phyloP scores from a whole-genome alignment of 2,329 filamentous ascomycete species.

The Cladosporium sp. region DNA sequence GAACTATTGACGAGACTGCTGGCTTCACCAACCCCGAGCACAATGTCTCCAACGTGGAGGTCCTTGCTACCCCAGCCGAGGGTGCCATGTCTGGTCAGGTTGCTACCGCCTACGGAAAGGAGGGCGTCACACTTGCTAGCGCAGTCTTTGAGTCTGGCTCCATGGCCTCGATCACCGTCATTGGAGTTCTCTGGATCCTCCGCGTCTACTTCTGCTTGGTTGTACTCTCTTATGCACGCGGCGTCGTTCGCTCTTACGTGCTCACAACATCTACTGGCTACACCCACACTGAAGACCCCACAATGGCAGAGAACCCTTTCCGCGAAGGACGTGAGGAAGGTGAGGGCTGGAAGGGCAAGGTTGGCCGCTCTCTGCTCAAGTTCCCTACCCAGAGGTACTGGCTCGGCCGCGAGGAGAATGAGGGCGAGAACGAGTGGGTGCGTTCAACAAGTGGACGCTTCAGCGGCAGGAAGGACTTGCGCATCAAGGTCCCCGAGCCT shows the following conservation, averaged over 20 bases:
- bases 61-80: slow-evolving; percentile 45
- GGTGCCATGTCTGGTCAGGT: slow-evolving; percentile 49
- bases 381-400: slow-evolving; percentile 70
- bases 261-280: slow-evolving; percentile 37
- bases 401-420: slow-evolving; percentile 62
- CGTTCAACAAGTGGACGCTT: slow-evolving; percentile 59
- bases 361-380: slow-evolving; percentile 75
- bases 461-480: slow-evolving; percentile 37
- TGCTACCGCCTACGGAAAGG: slow-evolving; percentile 41
- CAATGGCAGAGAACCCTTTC: slow-evolving; percentile 64
- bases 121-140: slow-evolving; percentile 50
- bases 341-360: slow-evolving; percentile 70
- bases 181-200: slow-evolving; percentile 68
- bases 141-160: slow-evolving; percentile 62
- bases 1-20: slow-evolving; percentile 57
- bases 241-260: slow-evolving; percentile 68
- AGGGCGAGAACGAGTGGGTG: slow-evolving; percentile 65
- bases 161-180: slow-evolving; percentile 72
- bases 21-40: slow-evolving; percentile 62
- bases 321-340: slow-evolving; percentile 65
- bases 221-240: slow-evolving; percentile 76
- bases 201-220: slow-evolving; percentile 80
- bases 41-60: slow-evolving; percentile 56
- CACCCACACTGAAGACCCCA: slow-evolving; percentile 39
- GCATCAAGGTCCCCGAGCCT: slow-evolving; percentile 39